Base-by-base conservation (phyloP, 441 rosid species). In the Flueggea neowawraea region DNA sequence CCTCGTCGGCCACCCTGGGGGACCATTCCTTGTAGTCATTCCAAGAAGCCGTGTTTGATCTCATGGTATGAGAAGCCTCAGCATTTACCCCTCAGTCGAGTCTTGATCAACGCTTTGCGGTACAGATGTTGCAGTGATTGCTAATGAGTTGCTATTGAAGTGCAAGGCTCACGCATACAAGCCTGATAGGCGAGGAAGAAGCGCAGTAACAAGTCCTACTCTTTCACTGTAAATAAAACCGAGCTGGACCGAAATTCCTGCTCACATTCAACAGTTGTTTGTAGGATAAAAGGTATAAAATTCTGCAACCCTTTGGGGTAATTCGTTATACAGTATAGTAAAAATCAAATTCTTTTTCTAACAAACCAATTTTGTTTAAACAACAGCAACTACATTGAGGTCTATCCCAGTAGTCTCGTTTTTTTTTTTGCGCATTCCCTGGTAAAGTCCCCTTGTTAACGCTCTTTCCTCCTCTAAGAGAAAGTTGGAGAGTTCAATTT, bases 1-100 rank as follows among this genome's bases (percentile, higher is more conserved):
- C 88, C 39, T 75, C 89, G 16, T 80, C 92, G 14, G 84, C 82
- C 10, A 70, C 84, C 32, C 72, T 73, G 9, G 90, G 76, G 8
- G 91, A 88, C 55, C 78, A 68, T 69, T 54, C 74, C 47, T 73
- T 55, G 6, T 62, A 71, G 76, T 68, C 48, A 41, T 49, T 58
- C 63, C 41, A 36, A 36, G 41, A 36, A 36, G 41, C 4, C 1
- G 0, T 36, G 6, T 3, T 22, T 22, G 28, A 22, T 22, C 28
- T 22, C 28, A 22, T 22, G 28, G 28, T 36, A 36, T 3, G 41
- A 36, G 3, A 10, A 57, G 51, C 56, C 68, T 57, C 47, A 13
- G 16, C 57, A 39, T 31, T 44, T 13, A 12, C 14, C 33, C 10
- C 33, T 6, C 57, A 59, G 60, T 12, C 14, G 4, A 67, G 41